Base-by-base conservation (phyloP, 225 moss, liverwort and hornwort genomes). In the Sphagnum tenellum region DNA sequence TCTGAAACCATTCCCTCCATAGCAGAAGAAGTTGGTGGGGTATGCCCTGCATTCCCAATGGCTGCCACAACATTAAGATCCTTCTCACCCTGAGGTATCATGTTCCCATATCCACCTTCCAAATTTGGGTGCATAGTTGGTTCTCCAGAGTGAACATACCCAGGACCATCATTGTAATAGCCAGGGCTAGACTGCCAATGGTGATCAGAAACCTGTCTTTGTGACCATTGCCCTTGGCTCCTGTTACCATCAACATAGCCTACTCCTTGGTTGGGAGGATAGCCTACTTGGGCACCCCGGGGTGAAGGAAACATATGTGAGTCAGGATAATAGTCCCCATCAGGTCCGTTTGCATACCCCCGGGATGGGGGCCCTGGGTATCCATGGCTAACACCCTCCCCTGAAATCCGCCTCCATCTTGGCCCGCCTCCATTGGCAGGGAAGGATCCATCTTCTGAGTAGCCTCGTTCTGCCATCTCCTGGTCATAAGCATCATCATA, bases 161-260 rank as follows among this genome's bases (percentile, higher is more conserved):
- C 69, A 12, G 49, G 3, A 53, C n/a, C 48, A 47, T 74, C 81
- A 67, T 57, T 60, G 57, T 67, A 62, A 13, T 89, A 88, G 58
- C 69, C 66, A 56, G 77, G 72, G 44, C 75, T 81, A 10, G 76
- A 81, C 70, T 79, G 84, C 68, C 89, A 82, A 53, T 87, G 89
- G 82, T 87, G 85, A 49, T 87, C 87, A 4, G 82, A 78, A 10
- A 4, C 11, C 46, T 82, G 81, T n/a, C 83, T 77, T 64, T 69
- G 72, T 50, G 73, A 72, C 61, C 82, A 84, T 45, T 82, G 80
- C 60, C 73, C 75, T 3, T 70, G n/a, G 61, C 66, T 71, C 49
- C 61, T 55, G 12, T 52, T 52, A 52, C 9, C 52, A 52, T 52
- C 52, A 52, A 52, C 7, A 9, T 52, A 52, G 9, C 67, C 81